These are phyloP conservation scores for Torulaspora globosa DNA, from an alignment of 1,139 yeast species.

Conservation along the genomic window DNA sequence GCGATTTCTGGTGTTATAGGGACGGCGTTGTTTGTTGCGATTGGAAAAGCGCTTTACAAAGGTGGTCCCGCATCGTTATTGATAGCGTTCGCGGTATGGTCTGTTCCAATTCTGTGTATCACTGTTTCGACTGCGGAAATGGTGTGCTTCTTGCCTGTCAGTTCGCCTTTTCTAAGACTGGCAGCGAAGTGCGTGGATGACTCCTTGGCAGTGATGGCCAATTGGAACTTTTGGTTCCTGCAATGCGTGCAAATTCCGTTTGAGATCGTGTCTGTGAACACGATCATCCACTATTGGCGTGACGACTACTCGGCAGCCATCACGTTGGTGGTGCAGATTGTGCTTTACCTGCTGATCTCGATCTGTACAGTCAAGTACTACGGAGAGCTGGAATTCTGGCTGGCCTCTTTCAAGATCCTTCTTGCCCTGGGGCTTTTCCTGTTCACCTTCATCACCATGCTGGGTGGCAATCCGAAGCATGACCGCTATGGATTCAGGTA, in stretches of 20 bases:
- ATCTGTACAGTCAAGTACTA: conserved; percentile 67
- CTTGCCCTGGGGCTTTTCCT: conserved; percentile 67
- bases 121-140: conserved; percentile 77
- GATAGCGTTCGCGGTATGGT: conserved; percentile 60
- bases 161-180: conserved; percentile 58
- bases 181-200: conserved; percentile 60
- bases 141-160: conserved; percentile 73
- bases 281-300: conserved; percentile 75
- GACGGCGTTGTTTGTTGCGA: conserved; percentile 70
- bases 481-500: conserved; percentile 66
- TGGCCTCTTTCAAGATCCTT: conserved; percentile 66
- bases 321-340: conserved; percentile 59
- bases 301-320: conserved; percentile 68
- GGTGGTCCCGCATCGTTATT: conserved; percentile 81
- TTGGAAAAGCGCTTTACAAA: conserved; percentile 60
- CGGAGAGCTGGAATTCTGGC: conserved; percentile 81
- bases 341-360: conserved; percentile 58
- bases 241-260: conserved; percentile 75
- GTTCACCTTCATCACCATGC: conserved; percentile 75
- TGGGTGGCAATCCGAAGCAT: conserved; percentile 72
- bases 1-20: conserved; percentile 87
- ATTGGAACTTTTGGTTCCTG: conserved; percentile 76
- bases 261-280: conserved; percentile 76
- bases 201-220: conserved; percentile 71
- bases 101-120: conserved; percentile 56